Conservation (phyloP, 2,329 filamentous ascomycete genomes). For the Alternaria angustiovoidea region DNA sequence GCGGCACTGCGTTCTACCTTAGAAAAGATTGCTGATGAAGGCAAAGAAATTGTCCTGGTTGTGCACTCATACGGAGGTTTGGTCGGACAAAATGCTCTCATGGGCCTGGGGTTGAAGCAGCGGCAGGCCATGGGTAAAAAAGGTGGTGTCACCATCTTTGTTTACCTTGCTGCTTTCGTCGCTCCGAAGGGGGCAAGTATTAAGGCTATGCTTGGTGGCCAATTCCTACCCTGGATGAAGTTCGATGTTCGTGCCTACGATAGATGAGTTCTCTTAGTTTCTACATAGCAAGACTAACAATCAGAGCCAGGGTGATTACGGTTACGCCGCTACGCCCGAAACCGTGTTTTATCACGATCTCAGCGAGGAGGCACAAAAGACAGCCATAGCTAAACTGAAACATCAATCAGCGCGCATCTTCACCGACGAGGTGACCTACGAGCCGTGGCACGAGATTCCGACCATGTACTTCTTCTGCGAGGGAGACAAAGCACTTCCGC, state of each 20-base stretch:
- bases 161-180: constrained; percentile 8
- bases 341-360: constrained; percentile 6
- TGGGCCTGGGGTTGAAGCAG: background rate
- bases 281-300: background rate
- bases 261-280: background rate
- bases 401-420: constrained; percentile 6
- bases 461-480: constrained; percentile 9
- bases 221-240: constrained; percentile 7
- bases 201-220: constrained; percentile 2
- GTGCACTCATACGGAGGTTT: constrained; percentile 11
- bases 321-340: background rate
- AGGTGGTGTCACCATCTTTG: constrained; percentile 7
- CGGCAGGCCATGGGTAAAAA: constrained; percentile 1
- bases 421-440: constrained; percentile 8
- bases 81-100: constrained; percentile 6
- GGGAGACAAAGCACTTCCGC: constrained; percentile 6
- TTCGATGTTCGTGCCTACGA: background rate
- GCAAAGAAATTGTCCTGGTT: constrained; percentile 8
- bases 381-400: constrained; percentile 1
- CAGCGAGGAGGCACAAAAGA: background rate
- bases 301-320: background rate
- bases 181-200: constrained; percentile 6
- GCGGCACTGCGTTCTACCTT: constrained; percentile 4
- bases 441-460: constrained; percentile 8
- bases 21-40: constrained; percentile 1